Percentiles rank a stretch among this genome's conserved stretches.
phyloP scores from a whole-genome alignment of 2,329 filamentous ascomycete species.

The Epichloe amarillans region DNA sequence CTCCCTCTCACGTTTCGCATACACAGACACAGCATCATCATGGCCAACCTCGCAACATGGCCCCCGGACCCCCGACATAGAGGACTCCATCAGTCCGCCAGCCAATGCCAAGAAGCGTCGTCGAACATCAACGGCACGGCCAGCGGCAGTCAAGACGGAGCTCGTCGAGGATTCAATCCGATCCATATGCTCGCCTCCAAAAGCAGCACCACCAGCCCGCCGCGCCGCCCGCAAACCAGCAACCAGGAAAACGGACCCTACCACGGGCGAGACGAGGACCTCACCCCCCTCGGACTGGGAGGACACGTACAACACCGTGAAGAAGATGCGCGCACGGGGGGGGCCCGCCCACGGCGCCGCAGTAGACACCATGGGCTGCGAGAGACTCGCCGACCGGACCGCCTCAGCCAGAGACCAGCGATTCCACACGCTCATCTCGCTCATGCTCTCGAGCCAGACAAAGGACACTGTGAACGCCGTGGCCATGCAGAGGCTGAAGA shows the following conservation, averaged over 20 bases:
- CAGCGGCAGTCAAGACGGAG: constrained; percentile 24
- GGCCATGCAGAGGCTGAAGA: constrained; percentile 68
- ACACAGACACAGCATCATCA: constrained; percentile 18
- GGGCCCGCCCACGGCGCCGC: constrained; percentile 56
- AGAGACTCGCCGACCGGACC: constrained; percentile 48
- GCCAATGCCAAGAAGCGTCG: constrained; percentile 18
- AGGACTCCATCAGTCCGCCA: constrained; percentile 34
- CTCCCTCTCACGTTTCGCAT: constrained; percentile 34
- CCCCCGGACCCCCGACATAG: constrained; percentile 32
- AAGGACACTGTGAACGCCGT: constrained; percentile 84
- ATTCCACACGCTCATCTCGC: constrained; percentile 73
- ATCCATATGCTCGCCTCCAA: constrained; percentile 13
- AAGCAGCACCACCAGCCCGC: constrained; percentile 13
- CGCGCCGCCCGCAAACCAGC: constrained; percentile 33
- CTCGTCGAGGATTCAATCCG: constrained; percentile 14
- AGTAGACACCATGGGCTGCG: constrained; percentile 97
- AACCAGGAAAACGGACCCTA: constrained; percentile 26
- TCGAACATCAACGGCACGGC: constrained; percentile 11
- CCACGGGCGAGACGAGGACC: constrained; percentile 25
- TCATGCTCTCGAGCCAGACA: constrained; percentile 89
- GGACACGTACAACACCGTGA: constrained; percentile 62
- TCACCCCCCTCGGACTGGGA: constrained; percentile 72
- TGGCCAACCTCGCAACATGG: constrained; percentile 9
- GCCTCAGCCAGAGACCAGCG: constrained; percentile 46
- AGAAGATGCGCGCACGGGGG: constrained; percentile 54